Evolutionary conservation across 805 yeast species (phyloP).

Genomic region (Saccharomyces jurei): DNA sequence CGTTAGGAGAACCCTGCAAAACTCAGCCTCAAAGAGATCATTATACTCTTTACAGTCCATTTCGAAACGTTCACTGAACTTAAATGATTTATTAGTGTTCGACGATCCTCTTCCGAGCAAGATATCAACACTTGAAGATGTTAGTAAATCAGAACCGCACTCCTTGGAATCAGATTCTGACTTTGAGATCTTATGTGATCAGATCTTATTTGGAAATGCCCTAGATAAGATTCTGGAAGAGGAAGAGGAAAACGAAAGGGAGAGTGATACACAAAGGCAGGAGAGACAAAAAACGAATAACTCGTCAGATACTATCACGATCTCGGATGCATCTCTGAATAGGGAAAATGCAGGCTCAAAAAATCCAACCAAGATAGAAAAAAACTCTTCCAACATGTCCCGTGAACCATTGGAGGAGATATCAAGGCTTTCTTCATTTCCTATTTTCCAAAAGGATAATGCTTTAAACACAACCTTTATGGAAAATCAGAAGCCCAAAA

Average conservation of each 20-base stretch:
- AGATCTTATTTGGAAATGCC: constrained; percentile 24
- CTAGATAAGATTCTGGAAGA: constrained; percentile 23
- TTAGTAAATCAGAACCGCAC: neutral
- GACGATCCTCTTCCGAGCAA: constrained; percentile 6
- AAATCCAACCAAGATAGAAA: neutral
- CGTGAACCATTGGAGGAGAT: neutral
- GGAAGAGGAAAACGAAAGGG: constrained; percentile 10
- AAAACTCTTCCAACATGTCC: neutral
- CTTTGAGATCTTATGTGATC: constrained; percentile 27
- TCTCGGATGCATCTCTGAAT: neutral
- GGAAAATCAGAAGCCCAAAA: neutral
- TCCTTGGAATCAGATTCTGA: constrained; percentile 18
- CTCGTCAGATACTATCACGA: neutral
- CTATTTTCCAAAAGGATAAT: neutral
- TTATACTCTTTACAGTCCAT: constrained; percentile 29
- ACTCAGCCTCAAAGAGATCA: constrained; percentile 28
- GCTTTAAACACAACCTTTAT: neutral
- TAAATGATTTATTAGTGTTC: constrained; percentile 22
- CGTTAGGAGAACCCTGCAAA: constrained; percentile 19
- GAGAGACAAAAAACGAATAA: neutral
- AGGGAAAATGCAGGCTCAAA: neutral
- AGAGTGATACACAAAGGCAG: neutral
- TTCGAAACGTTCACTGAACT: constrained; percentile 29
- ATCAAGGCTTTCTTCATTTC: neutral
- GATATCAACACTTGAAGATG: neutral